Evolutionary conservation across 768 basidiomycete genomes (phyloP).

Genomic region (Tulasnella sp.): DNA sequence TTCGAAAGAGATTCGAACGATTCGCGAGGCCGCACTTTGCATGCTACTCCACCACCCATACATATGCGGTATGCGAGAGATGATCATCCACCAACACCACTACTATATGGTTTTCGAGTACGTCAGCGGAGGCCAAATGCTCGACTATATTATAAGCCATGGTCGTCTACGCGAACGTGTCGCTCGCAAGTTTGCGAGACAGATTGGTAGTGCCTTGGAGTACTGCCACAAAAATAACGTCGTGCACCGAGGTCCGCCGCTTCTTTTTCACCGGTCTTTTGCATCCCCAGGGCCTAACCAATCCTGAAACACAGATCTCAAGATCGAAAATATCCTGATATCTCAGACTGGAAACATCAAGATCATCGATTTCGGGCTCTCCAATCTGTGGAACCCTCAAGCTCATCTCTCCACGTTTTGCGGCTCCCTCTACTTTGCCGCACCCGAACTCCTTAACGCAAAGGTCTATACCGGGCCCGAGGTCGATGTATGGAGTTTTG

Average conservation of each 20-base stretch:
- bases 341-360: constrained; percentile 98
- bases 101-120: constrained; percentile 99
- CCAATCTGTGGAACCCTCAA: constrained; percentile 82
- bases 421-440: constrained; percentile 95
- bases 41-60: constrained; percentile 97
- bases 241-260: constrained; percentile 60
- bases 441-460: constrained; percentile 92
- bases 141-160: constrained; percentile 99
- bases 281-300: background rate
- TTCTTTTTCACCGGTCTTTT: background rate
- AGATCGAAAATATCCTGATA: constrained; percentile 99
- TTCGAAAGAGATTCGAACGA: constrained; percentile 90
- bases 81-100: constrained; percentile 94
- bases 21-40: constrained; percentile 89
- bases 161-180: constrained; percentile 89
- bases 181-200: constrained; percentile 92
- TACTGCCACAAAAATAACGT: constrained; percentile 97
- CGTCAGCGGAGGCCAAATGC: constrained; percentile 98
- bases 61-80: constrained; percentile 98
- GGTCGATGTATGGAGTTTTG: constrained; percentile 98
- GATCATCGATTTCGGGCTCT: constrained; percentile 98
- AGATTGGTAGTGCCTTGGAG: constrained; percentile 91
- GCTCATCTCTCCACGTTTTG: constrained; percentile 87
- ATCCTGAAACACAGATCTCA: constrained; percentile 43
- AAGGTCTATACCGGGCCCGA: constrained; percentile 95